phyloP scores from a whole-genome alignment of 1,139 yeast genomes.

The Debaryomyces coudertii region DNA sequence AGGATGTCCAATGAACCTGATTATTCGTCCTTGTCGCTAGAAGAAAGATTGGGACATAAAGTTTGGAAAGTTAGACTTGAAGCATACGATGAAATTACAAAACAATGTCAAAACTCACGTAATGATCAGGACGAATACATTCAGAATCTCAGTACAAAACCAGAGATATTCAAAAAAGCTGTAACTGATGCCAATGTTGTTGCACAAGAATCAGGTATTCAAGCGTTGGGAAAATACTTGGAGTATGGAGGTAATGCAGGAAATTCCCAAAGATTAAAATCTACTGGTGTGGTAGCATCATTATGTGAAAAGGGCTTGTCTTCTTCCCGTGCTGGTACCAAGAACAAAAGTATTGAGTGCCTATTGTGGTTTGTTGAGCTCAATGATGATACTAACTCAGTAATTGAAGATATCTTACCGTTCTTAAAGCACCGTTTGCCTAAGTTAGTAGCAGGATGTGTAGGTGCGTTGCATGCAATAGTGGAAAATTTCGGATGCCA shows the following conservation, averaged over 20 bases:
- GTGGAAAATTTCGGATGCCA: conserved; percentile 72
- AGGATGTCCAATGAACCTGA: conserved; percentile 56
- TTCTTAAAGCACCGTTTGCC: conserved; percentile 68
- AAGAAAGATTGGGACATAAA: conserved; percentile 67
- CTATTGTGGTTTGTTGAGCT: conserved; percentile 66
- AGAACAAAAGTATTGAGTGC: conserved; percentile 64
- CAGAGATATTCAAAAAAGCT: conserved; percentile 55
- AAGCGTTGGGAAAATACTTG: conserved; percentile 57
- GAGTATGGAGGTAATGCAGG: conserved; percentile 56
- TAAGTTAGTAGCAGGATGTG: conserved; percentile 74
- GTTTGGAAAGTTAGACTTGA: conserved; percentile 89
- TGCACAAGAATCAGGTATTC: conserved; percentile 84
- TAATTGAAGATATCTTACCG: conserved; percentile 71
- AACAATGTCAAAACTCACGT: conserved; percentile 55
- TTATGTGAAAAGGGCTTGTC: conserved; percentile 80
- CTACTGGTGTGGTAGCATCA: conserved; percentile 51
- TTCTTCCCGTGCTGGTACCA: conserved; percentile 78
- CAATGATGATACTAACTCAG: conserved; percentile 59
- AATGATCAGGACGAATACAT: conserved; percentile 60
- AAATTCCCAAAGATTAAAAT: conserved; percentile 39
- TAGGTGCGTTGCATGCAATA: conserved; percentile 57
- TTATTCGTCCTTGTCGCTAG: conserved; percentile 62
- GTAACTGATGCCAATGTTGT: conserved; percentile 84
- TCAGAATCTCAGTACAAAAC: conserved; percentile 49
- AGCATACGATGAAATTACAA: conserved; percentile 73